phyloP scores from a whole-genome alignment of 2,329 filamentous ascomycete species.

The Emmonsiellopsis sp. region DNA sequence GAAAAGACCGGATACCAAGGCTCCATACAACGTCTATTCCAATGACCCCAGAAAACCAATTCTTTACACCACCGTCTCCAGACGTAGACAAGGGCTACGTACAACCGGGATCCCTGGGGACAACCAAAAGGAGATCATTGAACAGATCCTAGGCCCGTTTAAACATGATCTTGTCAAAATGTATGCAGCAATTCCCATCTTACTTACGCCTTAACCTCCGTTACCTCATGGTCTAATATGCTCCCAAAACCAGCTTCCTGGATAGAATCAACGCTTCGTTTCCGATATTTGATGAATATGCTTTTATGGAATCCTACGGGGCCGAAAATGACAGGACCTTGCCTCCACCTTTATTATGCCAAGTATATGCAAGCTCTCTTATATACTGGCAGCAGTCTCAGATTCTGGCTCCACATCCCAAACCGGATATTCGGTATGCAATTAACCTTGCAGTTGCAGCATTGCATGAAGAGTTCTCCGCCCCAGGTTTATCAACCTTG shows the following conservation, averaged over 20 bases:
- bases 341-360: conserved; percentile 49
- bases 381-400: conserved; percentile 49
- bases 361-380: conserved; percentile 50
- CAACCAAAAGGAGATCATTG: conserved; percentile 47
- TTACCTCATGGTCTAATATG: not conserved
- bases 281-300: conserved; percentile 49
- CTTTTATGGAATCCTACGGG: conserved; percentile 43
- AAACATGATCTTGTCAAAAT: conserved; percentile 43
- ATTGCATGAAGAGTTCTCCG: conserved; percentile 51
- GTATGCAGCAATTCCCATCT: conserved; percentile 32
- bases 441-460: conserved; percentile 56
- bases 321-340: conserved; percentile 39
- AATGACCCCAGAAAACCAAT: conserved; percentile 39
- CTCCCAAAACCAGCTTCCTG: conserved; percentile 41
- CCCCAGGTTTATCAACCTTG: conserved; percentile 51
- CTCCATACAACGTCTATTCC: conserved; percentile 43
- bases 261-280: conserved; percentile 51
- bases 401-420: conserved; percentile 36
- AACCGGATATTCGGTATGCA: conserved; percentile 51
- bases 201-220: not conserved
- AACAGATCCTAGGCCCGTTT: conserved; percentile 51
- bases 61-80: conserved; percentile 41
- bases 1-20: conserved; percentile 30
- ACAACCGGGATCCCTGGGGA: conserved; percentile 34
- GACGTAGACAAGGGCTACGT: conserved; percentile 40